Conservation (phyloP, 2,329 filamentous ascomycete genomes). For the Neofusicoccum sp. region DNA sequence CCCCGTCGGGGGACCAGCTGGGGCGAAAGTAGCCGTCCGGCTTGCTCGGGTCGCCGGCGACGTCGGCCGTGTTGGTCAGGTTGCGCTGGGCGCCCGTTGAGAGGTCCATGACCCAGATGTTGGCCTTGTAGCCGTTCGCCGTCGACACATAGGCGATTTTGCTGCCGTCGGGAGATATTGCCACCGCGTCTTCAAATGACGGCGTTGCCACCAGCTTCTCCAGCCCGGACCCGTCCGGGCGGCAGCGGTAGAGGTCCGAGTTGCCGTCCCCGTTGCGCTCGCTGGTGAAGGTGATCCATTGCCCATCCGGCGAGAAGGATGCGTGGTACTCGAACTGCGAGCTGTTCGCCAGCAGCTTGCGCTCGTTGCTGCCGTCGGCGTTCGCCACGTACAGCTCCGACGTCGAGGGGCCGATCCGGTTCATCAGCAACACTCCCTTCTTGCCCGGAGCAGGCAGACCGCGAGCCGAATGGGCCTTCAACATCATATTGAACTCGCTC, state of each 20-base stretch:
- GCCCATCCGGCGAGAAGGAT: conserved; percentile 38
- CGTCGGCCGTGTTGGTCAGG: conserved; percentile 35
- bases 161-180: conserved; percentile 40
- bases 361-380: conserved; percentile 41
- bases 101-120: conserved; percentile 43
- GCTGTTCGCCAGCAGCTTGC: conserved; percentile 30
- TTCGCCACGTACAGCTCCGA: conserved; percentile 34
- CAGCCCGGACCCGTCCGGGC: conserved; percentile 36
- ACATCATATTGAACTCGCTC: not conserved
- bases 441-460: conserved; percentile 21
- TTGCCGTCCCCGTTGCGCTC: conserved; percentile 43
- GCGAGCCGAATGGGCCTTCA: conserved; percentile 16
- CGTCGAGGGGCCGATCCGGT: conserved; percentile 37
- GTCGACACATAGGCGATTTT: conserved; percentile 43
- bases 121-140: conserved; percentile 34
- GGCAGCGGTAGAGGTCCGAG: conserved; percentile 42
- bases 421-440: conserved; percentile 31
- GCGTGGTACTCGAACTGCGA: conserved; percentile 41
- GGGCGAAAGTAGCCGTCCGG: conserved; percentile 42
- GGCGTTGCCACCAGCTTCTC: conserved; percentile 34
- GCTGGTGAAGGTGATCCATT: conserved; percentile 43
- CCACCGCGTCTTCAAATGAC: conserved; percentile 39
- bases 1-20: conserved; percentile 42
- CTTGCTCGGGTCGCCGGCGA: conserved; percentile 23
- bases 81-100: conserved; percentile 33